Percentiles rank a stretch among this genome's conserved stretches.
These are phyloP conservation scores for Rhizopus microsporus DNA, from an alignment of 371 early-diverging fungal species.

Conservation along the genomic window DNA sequence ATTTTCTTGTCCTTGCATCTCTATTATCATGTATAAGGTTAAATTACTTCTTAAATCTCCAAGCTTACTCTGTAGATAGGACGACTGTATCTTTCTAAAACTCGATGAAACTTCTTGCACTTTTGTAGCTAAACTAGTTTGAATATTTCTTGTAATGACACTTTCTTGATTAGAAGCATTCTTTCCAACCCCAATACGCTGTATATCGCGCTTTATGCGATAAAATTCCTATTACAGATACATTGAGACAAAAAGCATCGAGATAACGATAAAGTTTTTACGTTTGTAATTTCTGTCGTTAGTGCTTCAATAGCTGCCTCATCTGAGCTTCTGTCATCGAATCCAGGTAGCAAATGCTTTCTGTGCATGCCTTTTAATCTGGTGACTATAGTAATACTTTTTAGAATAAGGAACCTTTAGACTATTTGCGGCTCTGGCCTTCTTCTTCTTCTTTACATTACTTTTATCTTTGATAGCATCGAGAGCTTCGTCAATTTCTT, in stretches of 20 bases:
- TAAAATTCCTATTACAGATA: conserved; percentile 77
- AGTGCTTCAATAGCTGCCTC: conserved; percentile 83
- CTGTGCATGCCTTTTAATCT: conserved; percentile 86
- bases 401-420: too few relatives aligned
- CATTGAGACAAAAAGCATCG: neutral
- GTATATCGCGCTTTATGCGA: conserved; percentile 77
- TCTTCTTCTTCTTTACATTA: conserved; percentile 25
- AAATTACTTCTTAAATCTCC: neutral
- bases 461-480: conserved; percentile 64
- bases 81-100: conserved; percentile 86
- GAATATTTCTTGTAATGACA: conserved; percentile 82
- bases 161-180: conserved; percentile 65
- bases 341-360: conserved; percentile 90
- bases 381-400: conserved; percentile 54
- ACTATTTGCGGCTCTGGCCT: neutral
- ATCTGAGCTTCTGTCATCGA: conserved; percentile 85
- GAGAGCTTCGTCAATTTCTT: conserved; percentile 72
- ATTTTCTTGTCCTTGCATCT: conserved; percentile 49
- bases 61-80: conserved; percentile 81
- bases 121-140: conserved; percentile 84
- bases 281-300: conserved; percentile 82
- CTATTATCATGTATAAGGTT: conserved; percentile 13
- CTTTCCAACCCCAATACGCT: conserved; percentile 63
- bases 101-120: conserved; percentile 81
- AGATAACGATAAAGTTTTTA: conserved; percentile 36